Conservation (phyloP, 768 basidiomycete species). For the Russula olivacea region DNA sequence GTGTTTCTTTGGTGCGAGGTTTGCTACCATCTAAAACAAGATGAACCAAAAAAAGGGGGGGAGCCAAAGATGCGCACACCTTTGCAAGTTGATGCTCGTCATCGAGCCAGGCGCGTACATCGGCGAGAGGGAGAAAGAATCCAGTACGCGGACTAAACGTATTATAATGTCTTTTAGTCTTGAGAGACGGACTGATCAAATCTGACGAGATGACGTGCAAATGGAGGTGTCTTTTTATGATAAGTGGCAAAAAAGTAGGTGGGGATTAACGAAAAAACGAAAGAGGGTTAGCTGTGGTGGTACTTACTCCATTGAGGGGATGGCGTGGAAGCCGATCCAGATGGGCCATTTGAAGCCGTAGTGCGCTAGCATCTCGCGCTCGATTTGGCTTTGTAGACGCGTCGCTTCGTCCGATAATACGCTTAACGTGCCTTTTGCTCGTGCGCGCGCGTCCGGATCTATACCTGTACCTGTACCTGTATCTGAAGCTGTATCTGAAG, state of each 20-base stretch:
- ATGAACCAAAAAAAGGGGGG: background rate
- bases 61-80: constrained; percentile 35
- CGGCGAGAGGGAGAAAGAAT: constrained; percentile 73
- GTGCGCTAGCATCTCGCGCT: constrained; percentile 72
- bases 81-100: constrained; percentile 42
- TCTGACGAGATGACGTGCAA: constrained; percentile 83
- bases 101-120: constrained; percentile 72
- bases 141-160: constrained; percentile 81
- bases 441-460: constrained; percentile 15
- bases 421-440: constrained; percentile 40
- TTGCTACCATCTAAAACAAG: constrained; percentile 42
- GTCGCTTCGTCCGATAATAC: constrained; percentile 53
- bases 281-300: no score
- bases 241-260: no score
- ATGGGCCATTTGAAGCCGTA: constrained; percentile 74
- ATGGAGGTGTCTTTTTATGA: constrained; percentile 59
- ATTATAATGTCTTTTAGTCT: constrained; percentile 88
- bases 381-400: constrained; percentile 52
- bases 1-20: constrained; percentile 47
- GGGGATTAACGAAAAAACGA: no score
- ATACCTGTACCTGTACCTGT: no score
- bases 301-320: constrained; percentile 81
- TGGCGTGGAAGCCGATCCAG: constrained; percentile 79
- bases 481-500: no score
- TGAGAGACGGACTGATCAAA: constrained; percentile 60